Evolutionary conservation across 805 yeast genomes (phyloP), one percentile per base, ranked within the genome.

Genomic region (Wickerhamomyces bisporus): DNA sequence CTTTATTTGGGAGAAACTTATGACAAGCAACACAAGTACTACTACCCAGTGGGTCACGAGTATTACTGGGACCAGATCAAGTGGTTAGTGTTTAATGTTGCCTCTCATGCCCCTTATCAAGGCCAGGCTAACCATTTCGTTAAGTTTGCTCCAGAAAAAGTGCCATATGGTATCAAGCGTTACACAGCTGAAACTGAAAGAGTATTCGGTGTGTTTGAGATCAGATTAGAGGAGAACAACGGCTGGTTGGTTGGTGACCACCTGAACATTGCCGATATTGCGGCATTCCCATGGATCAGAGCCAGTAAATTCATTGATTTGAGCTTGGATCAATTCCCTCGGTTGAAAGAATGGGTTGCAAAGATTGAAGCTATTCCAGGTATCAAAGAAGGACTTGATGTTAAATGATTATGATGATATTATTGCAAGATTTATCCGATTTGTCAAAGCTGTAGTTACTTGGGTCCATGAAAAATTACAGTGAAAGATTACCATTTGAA

Each of bases 181-280:
- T 80, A 70, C 50, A 38, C 48, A 8, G 63, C 60, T 20, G 85
- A 80, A 47, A 67, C 79, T 8, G 59, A 64, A 35, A 62, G 86
- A 49, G 63, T 79, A 31, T 70, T 67, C 44, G 70, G 74, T 8
- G 84, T 79, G 24, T 57, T 69, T 43, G 81, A 79, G 46, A 64
- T 59, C 28, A 69, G 73, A 52, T 61, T 79, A 48, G 58, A 60
- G 30, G 58, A 67, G 36, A 77, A 70, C 49, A 60, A 61, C 21
- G 81, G 81, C 2, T 82, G 61, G 59, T 60, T 80, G 19, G 85
- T 77, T 36, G 83, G 85, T 31, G 73, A 73, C 44, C 75, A 71
- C 36, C 50, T 79, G 34, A 64, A 79, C 12, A 68, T 76, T 45
- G 84, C 84, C 5, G 91, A 82, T 55, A 56, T 77, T 32, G 65